These are phyloP conservation scores for Scheffersomyces lignicola DNA, from an alignment of 1,139 yeast genomes.

Conservation along the genomic window DNA sequence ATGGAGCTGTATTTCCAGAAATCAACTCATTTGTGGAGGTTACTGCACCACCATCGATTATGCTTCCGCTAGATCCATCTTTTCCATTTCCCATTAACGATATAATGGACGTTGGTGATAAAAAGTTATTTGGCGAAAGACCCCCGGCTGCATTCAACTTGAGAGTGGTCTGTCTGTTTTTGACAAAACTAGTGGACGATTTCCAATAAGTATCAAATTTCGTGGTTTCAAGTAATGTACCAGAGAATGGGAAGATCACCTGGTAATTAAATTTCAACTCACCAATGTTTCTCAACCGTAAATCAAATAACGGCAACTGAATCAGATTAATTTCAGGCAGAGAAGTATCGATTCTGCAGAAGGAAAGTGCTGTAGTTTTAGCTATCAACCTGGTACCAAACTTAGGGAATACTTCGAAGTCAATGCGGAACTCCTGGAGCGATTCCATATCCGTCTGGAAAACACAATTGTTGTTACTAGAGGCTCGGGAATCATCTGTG, in stretches of 20 bases:
- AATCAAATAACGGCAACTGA: slow-evolving; percentile 78
- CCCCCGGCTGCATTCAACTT: slow-evolving; percentile 42
- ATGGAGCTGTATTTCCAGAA: slow-evolving; percentile 37
- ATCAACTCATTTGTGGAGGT: slow-evolving; percentile 19
- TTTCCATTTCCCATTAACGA: slow-evolving; percentile 7
- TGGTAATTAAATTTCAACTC: slow-evolving; percentile 76
- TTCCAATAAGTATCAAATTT: slow-evolving; percentile 98
- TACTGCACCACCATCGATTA: slow-evolving; percentile 14
- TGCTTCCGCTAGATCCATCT: slow-evolving; percentile 8
- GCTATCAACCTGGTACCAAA: slow-evolving; percentile 93
- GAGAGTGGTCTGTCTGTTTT: slow-evolving; percentile 28
- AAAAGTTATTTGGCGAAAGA: slow-evolving; percentile 42
- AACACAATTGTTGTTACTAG: slow-evolving; percentile 48
- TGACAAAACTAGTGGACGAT: slow-evolving; percentile 58
- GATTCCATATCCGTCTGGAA: slow-evolving; percentile 85
- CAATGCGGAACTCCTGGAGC: slow-evolving; percentile 64
- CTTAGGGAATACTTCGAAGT: slow-evolving; percentile 90
- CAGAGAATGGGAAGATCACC: slow-evolving; percentile 86
- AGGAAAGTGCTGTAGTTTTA: slow-evolving; percentile 75
- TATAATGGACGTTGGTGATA: slow-evolving; percentile 29
- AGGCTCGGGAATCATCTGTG: slow-evolving; percentile 60
- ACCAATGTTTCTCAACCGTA: slow-evolving; percentile 80
- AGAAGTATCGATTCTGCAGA: slow-evolving; percentile 46
- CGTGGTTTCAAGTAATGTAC: slow-evolving; percentile 81
- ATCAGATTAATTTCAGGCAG: slow-evolving; percentile 49